Conservation (phyloP, 2,329 filamentous ascomycete genomes). For the Sarocladium strictum region DNA sequence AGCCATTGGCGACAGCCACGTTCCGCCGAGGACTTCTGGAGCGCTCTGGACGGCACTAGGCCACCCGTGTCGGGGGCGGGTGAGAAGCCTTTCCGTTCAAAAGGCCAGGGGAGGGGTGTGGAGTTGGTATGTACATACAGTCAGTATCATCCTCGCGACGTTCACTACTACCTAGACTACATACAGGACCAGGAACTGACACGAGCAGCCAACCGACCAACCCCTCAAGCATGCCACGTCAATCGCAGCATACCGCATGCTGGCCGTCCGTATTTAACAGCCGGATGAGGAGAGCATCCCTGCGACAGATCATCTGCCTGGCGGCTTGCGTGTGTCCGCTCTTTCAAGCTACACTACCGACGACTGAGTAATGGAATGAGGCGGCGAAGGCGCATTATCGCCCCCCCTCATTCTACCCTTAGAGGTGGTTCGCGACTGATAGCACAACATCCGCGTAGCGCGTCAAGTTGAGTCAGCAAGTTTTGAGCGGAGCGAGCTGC, state of each 20-base stretch:
- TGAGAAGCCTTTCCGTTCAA: neutral
- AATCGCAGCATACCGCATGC: neutral
- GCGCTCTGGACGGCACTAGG: slow-evolving; percentile 8
- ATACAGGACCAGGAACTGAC: too few species aligned
- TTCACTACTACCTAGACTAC: too few species aligned
- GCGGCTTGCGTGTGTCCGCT: slow-evolving; percentile 4
- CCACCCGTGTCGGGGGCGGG: neutral
- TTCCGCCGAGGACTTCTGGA: slow-evolving; percentile 5
- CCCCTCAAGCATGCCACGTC: neutral
- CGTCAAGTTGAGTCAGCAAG: neutral
- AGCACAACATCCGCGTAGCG: neutral
- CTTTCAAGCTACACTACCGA: neutral
- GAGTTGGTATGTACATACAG: too few species aligned
- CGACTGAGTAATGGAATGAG: neutral
- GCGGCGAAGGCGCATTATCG: slow-evolving; percentile 3
- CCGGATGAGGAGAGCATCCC: neutral
- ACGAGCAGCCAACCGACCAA: neutral
- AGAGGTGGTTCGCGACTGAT: too few species aligned
- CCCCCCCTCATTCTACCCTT: too few species aligned
- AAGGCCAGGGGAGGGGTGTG: neutral
- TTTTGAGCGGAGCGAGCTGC: too few species aligned
- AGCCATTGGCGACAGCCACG: neutral
- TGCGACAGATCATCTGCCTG: slow-evolving; percentile 7
- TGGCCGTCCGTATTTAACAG: neutral
- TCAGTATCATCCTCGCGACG: neutral